A percentile compares a stretch with the other conserved stretches of the same genome.
These are phyloP conservation scores for Groenewaldozyma sp. DNA, from an alignment of 1,139 yeast genomes.

Conservation along the genomic window DNA sequence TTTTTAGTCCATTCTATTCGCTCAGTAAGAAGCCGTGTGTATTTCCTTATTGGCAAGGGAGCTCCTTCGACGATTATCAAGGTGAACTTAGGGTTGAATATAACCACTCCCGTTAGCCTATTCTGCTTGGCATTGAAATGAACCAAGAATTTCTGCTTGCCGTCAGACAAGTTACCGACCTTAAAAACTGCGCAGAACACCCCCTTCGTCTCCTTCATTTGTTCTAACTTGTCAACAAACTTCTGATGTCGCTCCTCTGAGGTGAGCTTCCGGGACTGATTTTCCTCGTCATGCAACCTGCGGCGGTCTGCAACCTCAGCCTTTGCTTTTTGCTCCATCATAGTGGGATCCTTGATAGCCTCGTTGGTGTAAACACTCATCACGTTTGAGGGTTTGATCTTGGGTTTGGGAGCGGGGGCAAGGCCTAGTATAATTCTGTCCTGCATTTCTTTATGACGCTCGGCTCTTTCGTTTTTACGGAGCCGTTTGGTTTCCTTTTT, in stretches of 20 bases:
- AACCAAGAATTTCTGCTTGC: constrained; percentile 62
- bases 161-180: constrained; percentile 46
- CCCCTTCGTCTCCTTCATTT: constrained; percentile 47
- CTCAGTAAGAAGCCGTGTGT: constrained; percentile 48
- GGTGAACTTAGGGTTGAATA: constrained; percentile 39
- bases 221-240: constrained; percentile 36
- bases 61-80: constrained; percentile 71
- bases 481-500: constrained; percentile 68
- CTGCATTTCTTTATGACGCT: constrained; percentile 58
- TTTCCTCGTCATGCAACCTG: constrained; percentile 49
- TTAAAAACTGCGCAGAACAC: constrained; percentile 50
- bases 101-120: constrained; percentile 51
- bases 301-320: constrained; percentile 59
- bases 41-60: constrained; percentile 48
- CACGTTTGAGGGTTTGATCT: constrained; percentile 71
- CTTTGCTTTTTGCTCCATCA: constrained; percentile 64
- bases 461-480: constrained; percentile 61
- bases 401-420: constrained; percentile 84
- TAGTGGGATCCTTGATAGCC: constrained; percentile 85
- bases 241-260: constrained; percentile 48
- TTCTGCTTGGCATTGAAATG: constrained; percentile 73
- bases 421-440: constrained; percentile 73
- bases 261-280: constrained; percentile 53
- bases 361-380: constrained; percentile 82
- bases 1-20: constrained; percentile 65